Evolutionary conservation across 352 stramenopile species (phyloP).

Genomic region (Phytophthora boehmeriae): DNA sequence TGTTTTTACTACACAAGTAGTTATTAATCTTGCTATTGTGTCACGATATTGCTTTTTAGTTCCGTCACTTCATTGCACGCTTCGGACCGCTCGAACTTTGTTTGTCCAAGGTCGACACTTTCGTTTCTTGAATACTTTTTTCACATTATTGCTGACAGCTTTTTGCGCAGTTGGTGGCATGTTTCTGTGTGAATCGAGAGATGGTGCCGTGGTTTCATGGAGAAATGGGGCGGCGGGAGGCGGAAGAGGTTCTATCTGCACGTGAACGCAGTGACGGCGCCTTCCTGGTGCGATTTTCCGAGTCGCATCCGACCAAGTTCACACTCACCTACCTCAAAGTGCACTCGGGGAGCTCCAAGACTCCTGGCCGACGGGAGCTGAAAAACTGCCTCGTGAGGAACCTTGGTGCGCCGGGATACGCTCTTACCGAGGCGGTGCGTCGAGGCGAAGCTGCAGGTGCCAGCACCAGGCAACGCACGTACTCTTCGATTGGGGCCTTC

Average conservation of each 20-base stretch:
- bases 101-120: constrained; percentile 42
- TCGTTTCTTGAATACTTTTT: not conserved
- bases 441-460: constrained; percentile 9
- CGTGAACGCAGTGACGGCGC: constrained; percentile 52
- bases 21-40: constrained; percentile 11
- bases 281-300: constrained; percentile 82
- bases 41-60: constrained; percentile 36
- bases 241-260: constrained; percentile 45
- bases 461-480: constrained; percentile 41
- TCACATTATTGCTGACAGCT: not conserved
- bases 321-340: constrained; percentile 83
- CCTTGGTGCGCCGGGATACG: constrained; percentile 51
- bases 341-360: constrained; percentile 35
- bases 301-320: constrained; percentile 80
- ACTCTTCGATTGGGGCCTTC: constrained; percentile 69
- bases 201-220: constrained; percentile 82
- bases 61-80: constrained; percentile 64
- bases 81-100: constrained; percentile 72
- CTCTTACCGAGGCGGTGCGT: constrained; percentile 48
- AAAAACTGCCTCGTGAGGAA: constrained; percentile 82
- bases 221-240: constrained; percentile 50
- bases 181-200: constrained; percentile 62
- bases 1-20: not conserved
- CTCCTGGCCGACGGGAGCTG: constrained; percentile 52
- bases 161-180: constrained; percentile 43